phyloP scores from a whole-genome alignment of 2,329 filamentous ascomycete genomes.

The Nigrospora osmanthi region DNA sequence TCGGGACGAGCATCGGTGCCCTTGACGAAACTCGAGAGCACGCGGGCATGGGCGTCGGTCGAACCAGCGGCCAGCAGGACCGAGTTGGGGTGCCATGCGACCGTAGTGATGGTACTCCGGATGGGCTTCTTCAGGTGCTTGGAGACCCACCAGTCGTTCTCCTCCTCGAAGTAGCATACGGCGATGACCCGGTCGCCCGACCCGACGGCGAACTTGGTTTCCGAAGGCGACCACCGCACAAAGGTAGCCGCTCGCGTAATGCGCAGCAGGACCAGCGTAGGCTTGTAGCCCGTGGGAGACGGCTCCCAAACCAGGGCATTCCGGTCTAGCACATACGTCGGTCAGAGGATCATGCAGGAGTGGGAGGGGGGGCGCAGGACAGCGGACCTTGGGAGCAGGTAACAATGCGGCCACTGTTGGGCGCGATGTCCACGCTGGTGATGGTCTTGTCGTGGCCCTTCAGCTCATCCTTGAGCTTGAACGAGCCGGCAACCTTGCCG shows the following conservation, averaged over 20 bases:
- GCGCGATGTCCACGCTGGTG: conserved; percentile 92
- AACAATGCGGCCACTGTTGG: conserved; percentile 84
- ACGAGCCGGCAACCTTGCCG: conserved; percentile 61
- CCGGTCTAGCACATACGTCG: conserved; percentile 47
- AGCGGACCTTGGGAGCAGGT: conserved; percentile 84
- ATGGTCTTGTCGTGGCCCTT: conserved; percentile 97
- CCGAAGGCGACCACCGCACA: conserved; percentile 93
- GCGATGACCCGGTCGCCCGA: conserved; percentile 93
- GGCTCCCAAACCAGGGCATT: conserved; percentile 98
- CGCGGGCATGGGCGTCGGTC: conserved; percentile 93
- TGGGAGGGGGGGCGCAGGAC: not conserved
- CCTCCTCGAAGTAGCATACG: conserved; percentile 97
- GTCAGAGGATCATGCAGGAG: conserved; percentile 3
- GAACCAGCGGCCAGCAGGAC: conserved; percentile 90
- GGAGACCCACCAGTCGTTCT: conserved; percentile 99
- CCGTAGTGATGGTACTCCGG: conserved; percentile 88
- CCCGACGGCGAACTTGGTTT: conserved; percentile 95
- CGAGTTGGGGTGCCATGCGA: conserved; percentile 96
- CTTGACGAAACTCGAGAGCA: conserved; percentile 95
- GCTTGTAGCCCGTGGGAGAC: conserved; percentile 88
- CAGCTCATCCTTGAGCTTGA: conserved; percentile 82
- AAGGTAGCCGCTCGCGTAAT: conserved; percentile 96
- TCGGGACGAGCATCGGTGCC: conserved; percentile 82
- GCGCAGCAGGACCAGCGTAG: conserved; percentile 89
- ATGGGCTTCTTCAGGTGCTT: conserved; percentile 99